Base-by-base conservation (phyloP, 2,329 filamentous ascomycete species). In the Nemania serpens region DNA sequence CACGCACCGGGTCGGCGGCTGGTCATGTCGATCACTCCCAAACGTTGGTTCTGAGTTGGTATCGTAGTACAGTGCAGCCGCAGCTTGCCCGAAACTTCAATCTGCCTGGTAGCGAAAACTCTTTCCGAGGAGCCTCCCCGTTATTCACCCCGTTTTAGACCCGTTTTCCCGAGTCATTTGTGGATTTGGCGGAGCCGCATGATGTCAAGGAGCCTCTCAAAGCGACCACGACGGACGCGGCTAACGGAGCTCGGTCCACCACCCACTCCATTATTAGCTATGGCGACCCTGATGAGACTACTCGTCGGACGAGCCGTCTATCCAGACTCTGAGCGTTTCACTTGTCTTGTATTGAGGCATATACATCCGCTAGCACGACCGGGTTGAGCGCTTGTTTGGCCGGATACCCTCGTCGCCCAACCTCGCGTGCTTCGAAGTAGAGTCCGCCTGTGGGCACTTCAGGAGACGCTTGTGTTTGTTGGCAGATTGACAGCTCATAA, bases 171-270 rank as follows among this genome's bases (percentile, higher is more conserved):
- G 63, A 65, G 57, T 64, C 63, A 65, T 58, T 55, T 37, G 20
- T 53, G 58, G 58, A 41, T 36, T 50, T 39, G n/a, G 63, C 61
- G 61, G 61, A 63, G 61, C 63, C 58, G 57, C 63, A 65, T 65
- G 63, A 65, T 63, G 63, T 65, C 61, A 63, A 45, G 3, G 37
- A 50, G 46, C 46, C 57, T 55, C 45, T 29, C 2, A 6, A 48
- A 62, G 51, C 58, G 51, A 58, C 33, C 41, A 48, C 22, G 25
- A 56, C 47, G 36, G 42, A 52, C 53, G 43, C 56, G 53, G 50
- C n/a, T n/a, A 59, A 53, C 49, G 61, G 51, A 58, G 54, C 45
- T 36, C 33, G 33, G 41, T 46, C 55, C 58, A 58, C 55, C n/a
- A 17, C 18, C 39, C 33, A 50, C 41, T 39, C 39, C 43, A 49